phyloP scores from a whole-genome alignment of 257 asterid species.

The Handroanthus guayacan region DNA sequence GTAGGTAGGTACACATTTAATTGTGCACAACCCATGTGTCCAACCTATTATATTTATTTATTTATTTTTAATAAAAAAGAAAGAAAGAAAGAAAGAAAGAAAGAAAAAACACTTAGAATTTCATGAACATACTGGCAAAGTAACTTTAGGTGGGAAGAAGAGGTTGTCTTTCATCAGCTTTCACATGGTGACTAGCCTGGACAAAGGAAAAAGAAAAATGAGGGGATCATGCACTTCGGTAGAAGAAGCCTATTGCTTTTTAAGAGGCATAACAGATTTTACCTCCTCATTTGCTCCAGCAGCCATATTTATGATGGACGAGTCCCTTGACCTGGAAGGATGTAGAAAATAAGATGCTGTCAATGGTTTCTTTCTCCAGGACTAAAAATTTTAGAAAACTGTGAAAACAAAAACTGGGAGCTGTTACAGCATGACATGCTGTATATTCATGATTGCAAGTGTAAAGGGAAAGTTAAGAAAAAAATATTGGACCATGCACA shows the following conservation, averaged over 20 bases:
- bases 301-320: conserved; percentile 77
- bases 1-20: background rate
- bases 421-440: background rate
- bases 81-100: too few relatives aligned
- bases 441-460: background rate
- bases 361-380: background rate
- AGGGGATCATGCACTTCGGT: conserved; percentile 20
- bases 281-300: conserved; percentile 97
- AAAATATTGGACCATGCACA: background rate
- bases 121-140: conserved; percentile 41
- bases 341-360: conserved; percentile 29
- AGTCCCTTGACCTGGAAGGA: conserved; percentile 70
- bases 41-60: background rate
- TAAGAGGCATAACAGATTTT: conserved; percentile 32
- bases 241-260: conserved; percentile 30
- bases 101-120: background rate
- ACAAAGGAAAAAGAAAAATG: conserved; percentile 36
- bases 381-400: background rate
- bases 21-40: background rate
- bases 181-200: conserved; percentile 80
- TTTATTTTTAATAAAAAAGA: too few relatives aligned
- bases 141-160: conserved; percentile 70
- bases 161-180: conserved; percentile 73
- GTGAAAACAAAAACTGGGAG: background rate
- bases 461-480: background rate